A percentile compares a stretch with the other conserved stretches of the same genome.
Evolutionary conservation across 257 asterid species (phyloP).

Genomic region (Solanum etuberosum): DNA sequence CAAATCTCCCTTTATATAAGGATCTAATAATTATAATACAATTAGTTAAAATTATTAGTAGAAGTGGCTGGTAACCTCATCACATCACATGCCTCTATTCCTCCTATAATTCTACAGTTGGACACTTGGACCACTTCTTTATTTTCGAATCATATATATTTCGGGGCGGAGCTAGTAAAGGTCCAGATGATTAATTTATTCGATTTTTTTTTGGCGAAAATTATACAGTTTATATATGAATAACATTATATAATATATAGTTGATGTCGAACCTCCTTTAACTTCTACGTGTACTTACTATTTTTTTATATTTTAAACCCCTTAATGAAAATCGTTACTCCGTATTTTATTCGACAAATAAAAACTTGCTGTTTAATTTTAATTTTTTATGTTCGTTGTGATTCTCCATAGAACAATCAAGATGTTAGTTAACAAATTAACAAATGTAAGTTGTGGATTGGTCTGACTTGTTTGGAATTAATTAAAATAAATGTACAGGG

Average conservation of each 20-base stretch:
- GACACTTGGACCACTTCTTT: neutral
- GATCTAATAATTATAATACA: neutral
- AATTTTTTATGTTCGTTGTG: neutral
- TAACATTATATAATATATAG: too few species aligned
- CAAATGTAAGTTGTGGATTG: neutral
- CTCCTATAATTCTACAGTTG: neutral
- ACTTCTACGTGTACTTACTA: too few species aligned
- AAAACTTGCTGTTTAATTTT: neutral
- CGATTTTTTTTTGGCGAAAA: rapidly evolving
- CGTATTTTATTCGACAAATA: neutral
- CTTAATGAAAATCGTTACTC: neutral
- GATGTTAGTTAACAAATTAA: neutral
- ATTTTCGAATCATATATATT: neutral
- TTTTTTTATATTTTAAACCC: rapidly evolving
- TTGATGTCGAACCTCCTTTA: rapidly evolving
- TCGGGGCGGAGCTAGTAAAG: too few species aligned
- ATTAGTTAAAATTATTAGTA: neutral
- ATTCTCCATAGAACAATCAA: neutral
- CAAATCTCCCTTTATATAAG: neutral
- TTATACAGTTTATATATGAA: too few species aligned
- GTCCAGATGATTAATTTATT: rapidly evolving
- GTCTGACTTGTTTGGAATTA: neutral
- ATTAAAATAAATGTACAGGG: neutral
- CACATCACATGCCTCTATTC: neutral
- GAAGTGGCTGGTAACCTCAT: neutral